Conservation (phyloP, 169 alveolate species). For the Fabrea salina region DNA sequence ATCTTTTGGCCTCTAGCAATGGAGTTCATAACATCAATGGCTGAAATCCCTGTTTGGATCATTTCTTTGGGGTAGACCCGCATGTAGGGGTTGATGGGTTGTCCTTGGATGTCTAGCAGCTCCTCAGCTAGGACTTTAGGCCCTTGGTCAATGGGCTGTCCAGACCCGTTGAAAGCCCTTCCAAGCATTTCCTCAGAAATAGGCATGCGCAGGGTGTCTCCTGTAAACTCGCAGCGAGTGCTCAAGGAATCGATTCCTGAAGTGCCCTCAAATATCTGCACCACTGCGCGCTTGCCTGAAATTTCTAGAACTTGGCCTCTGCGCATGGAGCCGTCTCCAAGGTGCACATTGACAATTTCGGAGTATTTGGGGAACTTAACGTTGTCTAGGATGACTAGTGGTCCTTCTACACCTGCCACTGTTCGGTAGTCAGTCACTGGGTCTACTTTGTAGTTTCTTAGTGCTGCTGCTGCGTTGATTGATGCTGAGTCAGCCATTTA, state of each 20-base stretch:
- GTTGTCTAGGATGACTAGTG: conserved; percentile 98
- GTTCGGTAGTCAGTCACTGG: conserved; percentile 24
- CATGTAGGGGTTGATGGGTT: conserved; percentile 97
- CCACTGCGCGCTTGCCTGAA: conserved; percentile 96
- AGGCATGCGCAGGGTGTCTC: conserved; percentile 98
- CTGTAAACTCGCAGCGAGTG: conserved; percentile 98
- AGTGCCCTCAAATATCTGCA: conserved; percentile 99
- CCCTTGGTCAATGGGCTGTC: conserved; percentile 99
- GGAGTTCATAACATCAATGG: conserved; percentile 99
- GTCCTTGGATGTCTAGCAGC: conserved; percentile 94
- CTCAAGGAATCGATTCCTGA: conserved; percentile 96
- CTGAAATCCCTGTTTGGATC: conserved; percentile 99
- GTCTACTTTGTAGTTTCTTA: conserved; percentile 9
- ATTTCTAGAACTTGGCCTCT: conserved; percentile 98
- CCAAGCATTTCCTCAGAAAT: conserved; percentile 99
- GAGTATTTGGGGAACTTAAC: conserved; percentile 98
- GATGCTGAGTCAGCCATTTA: conserved; percentile 11
- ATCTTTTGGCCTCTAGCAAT: conserved; percentile 99
- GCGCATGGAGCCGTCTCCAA: conserved; percentile 96
- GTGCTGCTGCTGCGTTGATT: conserved; percentile 26
- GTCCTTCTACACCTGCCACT: conserved; percentile 93
- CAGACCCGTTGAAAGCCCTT: conserved; percentile 99
- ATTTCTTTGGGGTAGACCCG: conserved; percentile 99
- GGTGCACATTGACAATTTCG: conserved; percentile 95
- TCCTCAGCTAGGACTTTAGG: conserved; percentile 98